Evolutionary conservation across 2,329 filamentous ascomycete species (phyloP).

Genomic region (Alternaria ventricosa): DNA sequence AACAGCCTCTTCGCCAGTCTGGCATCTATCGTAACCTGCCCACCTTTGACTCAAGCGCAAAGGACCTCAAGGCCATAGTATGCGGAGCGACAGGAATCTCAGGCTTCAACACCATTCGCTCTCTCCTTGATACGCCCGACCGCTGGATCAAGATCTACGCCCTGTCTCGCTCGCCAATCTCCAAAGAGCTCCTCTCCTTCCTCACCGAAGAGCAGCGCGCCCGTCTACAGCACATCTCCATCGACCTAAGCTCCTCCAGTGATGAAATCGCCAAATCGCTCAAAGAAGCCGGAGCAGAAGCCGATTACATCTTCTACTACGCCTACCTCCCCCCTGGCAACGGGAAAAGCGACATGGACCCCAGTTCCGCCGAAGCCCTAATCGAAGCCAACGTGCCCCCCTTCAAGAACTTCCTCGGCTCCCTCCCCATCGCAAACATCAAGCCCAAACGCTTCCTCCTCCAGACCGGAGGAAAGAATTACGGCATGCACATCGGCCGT

Average conservation of each 20-base stretch:
- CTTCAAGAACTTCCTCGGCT: slow-evolving; percentile 14
- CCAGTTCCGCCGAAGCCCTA: slow-evolving; percentile 5
- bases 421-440: slow-evolving; percentile 8
- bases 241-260: slow-evolving; percentile 11
- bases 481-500: slow-evolving; percentile 18
- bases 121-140: slow-evolving; percentile 10
- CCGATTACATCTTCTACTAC: slow-evolving; percentile 21
- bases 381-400: slow-evolving; percentile 14
- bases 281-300: not conserved
- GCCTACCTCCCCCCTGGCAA: slow-evolving; percentile 17
- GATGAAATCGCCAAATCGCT: slow-evolving; percentile 11
- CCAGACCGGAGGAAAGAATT: slow-evolving; percentile 20
- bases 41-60: slow-evolving; percentile 7
- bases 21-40: slow-evolving; percentile 22
- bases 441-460: slow-evolving; percentile 18
- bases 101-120: slow-evolving; percentile 14
- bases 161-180: slow-evolving; percentile 6
- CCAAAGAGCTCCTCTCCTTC: slow-evolving; percentile 3
- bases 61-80: slow-evolving; percentile 17
- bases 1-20: slow-evolving; percentile 14
- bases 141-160: slow-evolving; percentile 21
- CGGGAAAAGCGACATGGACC: slow-evolving; percentile 10
- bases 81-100: slow-evolving; percentile 20
- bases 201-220: slow-evolving; percentile 11
- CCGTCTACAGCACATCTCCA: slow-evolving; percentile 17